Evolutionary conservation across 768 basidiomycete species (phyloP).

Genomic region (Auricularia cornea): DNA sequence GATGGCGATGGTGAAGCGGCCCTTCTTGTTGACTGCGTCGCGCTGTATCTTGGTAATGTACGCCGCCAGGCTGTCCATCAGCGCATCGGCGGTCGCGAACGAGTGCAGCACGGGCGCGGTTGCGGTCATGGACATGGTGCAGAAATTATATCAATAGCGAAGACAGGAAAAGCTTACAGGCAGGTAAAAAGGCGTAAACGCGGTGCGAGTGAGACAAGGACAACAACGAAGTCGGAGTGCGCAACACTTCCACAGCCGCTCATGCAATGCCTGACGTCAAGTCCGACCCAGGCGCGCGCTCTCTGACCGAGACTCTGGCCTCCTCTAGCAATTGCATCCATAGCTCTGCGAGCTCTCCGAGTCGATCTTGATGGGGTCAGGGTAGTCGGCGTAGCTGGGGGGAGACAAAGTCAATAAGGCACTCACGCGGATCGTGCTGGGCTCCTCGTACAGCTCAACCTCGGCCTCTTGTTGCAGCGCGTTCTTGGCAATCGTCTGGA

Average conservation of each 20-base stretch:
- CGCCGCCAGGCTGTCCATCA: slow-evolving; percentile 60
- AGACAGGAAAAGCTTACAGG: no score
- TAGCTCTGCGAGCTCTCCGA: slow-evolving; percentile 85
- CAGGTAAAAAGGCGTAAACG: not conserved
- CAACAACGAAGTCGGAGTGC: not conserved
- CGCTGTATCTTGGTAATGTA: slow-evolving; percentile 85
- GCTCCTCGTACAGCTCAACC: slow-evolving; percentile 69
- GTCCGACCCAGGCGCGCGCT: not conserved
- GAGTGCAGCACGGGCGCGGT: slow-evolving; percentile 62
- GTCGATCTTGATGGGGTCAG: slow-evolving; percentile 96
- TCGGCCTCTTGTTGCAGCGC: slow-evolving; percentile 96
- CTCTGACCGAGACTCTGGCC: not conserved
- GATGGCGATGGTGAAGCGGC: slow-evolving; percentile 85
- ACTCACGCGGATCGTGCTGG: not conserved
- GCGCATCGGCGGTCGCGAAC: slow-evolving; percentile 47
- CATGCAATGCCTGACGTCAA: not conserved
- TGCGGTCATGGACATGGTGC: slow-evolving; percentile 18
- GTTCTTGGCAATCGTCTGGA: slow-evolving; percentile 99
- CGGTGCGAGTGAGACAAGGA: not conserved
- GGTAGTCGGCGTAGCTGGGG: slow-evolving; percentile 91
- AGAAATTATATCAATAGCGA: not conserved
- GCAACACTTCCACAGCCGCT: not conserved
- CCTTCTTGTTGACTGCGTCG: slow-evolving; percentile 82
- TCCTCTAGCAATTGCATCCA: slow-evolving; percentile 73
- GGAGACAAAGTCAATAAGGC: slow-evolving; percentile 11